These are phyloP conservation scores for Castanea mollissima DNA, from an alignment of 306 rosid species.

Conservation along the genomic window DNA sequence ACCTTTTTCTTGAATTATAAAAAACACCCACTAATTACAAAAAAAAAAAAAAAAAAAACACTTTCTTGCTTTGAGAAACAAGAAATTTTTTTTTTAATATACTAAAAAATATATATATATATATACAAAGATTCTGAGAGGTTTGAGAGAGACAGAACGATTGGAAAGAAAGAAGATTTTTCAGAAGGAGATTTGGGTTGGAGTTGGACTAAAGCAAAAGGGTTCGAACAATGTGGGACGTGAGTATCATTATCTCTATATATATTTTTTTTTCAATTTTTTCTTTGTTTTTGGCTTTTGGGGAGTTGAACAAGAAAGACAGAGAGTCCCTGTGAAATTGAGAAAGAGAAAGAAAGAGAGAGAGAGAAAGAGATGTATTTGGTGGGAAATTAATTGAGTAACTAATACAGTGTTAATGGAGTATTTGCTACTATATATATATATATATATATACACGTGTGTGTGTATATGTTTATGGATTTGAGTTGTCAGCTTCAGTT, in stretches of 20 bases:
- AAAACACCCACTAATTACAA: neutral
- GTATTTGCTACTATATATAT: too few relatives aligned
- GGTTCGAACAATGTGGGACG: slow-evolving; percentile 41
- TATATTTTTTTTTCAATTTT: neutral
- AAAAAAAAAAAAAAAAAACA: slow-evolving; percentile 12
- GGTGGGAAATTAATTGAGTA: slow-evolving; percentile 14
- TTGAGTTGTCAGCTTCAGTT: neutral
- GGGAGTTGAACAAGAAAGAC: slow-evolving; percentile 42
- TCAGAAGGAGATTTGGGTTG: slow-evolving; percentile 17
- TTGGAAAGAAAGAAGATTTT: neutral
- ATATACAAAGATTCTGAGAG: neutral
- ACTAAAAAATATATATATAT: neutral
- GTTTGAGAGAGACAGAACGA: neutral
- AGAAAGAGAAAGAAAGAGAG: neutral
- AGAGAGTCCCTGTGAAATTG: neutral
- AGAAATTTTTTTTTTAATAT: neutral
- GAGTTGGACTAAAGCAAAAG: slow-evolving; percentile 44
- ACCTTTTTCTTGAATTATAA: slow-evolving; percentile 40
- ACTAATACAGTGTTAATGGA: neutral
- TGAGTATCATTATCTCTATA: slow-evolving; percentile 51
- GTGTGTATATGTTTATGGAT: too few relatives aligned
- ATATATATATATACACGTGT: too few relatives aligned
- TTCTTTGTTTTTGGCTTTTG: slow-evolving; percentile 18
- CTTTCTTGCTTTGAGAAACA: slow-evolving; percentile 17
- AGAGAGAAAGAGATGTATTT: neutral